A percentile compares a stretch with the other conserved stretches of the same genome.
These are phyloP conservation scores for Cymbopogon flexuosus DNA, from an alignment of 202 grass and related monocot genomes.

Conservation along the genomic window DNA sequence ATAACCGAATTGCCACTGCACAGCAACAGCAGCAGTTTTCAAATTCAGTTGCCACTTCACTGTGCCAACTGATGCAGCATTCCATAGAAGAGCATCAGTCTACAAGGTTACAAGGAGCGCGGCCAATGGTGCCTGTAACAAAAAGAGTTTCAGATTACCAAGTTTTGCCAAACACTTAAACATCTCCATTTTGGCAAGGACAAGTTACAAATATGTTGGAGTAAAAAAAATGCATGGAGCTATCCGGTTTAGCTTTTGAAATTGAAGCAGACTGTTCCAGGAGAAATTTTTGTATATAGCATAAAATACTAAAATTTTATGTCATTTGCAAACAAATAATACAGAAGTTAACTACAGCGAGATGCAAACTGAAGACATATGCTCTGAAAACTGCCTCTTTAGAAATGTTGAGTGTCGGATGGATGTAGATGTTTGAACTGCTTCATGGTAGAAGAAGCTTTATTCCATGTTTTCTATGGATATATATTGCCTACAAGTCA, in stretches of 20 bases:
- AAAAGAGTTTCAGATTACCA: slow-evolving; percentile 6
- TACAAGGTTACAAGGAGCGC: not conserved
- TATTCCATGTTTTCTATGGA: not conserved
- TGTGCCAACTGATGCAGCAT: not conserved
- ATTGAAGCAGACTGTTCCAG: no score
- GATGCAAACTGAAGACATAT: slow-evolving; percentile 12
- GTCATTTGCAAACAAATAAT: slow-evolving; percentile 11
- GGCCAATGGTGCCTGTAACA: slow-evolving; percentile 15
- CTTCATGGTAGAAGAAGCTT: not conserved
- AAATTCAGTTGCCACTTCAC: not conserved
- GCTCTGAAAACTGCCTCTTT: slow-evolving; percentile 4
- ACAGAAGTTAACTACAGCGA: not conserved
- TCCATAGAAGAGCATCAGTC: not conserved
- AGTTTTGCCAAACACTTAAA: not conserved
- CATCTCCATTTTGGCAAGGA: not conserved
- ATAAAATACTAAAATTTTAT: not conserved
- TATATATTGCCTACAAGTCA: slow-evolving; percentile 16
- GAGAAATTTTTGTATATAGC: not conserved
- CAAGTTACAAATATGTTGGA: not conserved
- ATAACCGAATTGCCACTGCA: not conserved
- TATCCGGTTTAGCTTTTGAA: slow-evolving; percentile 1
- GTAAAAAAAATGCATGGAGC: not conserved
- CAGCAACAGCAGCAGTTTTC: not conserved
- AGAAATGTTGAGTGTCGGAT: slow-evolving; percentile 15
- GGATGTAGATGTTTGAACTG: slow-evolving; percentile 6